These are phyloP conservation scores for Kuraishia borneana DNA, from an alignment of 805 yeast species.

Conservation along the genomic window DNA sequence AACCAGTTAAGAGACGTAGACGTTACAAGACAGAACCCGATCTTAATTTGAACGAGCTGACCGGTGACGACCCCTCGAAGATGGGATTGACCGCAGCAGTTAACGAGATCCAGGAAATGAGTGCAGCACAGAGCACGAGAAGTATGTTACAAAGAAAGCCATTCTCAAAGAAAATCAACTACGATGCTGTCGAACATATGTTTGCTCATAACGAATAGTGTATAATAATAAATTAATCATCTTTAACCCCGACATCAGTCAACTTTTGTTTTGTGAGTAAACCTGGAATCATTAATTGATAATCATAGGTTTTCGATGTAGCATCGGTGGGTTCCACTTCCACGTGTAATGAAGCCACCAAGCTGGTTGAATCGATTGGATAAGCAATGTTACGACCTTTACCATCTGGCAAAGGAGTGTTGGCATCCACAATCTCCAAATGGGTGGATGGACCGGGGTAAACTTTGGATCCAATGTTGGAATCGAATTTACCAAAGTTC, in stretches of 20 bases:
- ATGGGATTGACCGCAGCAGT: slow-evolving; percentile 28
- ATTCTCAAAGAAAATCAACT: slow-evolving; percentile 84
- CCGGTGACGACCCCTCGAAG: slow-evolving; percentile 10
- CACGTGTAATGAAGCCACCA: slow-evolving; percentile 63
- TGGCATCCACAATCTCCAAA: not conserved
- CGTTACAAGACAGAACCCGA: slow-evolving; percentile 7
- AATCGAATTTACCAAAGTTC: slow-evolving; percentile 12
- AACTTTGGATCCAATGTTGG: not conserved
- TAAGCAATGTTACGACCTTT: slow-evolving; percentile 21
- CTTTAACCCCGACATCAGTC: slow-evolving; percentile 9
- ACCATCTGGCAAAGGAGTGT: slow-evolving; percentile 3
- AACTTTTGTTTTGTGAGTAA: slow-evolving; percentile 21
- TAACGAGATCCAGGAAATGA: slow-evolving; percentile 33
- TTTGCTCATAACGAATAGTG: slow-evolving; percentile 11
- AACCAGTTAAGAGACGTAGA: slow-evolving; percentile 37
- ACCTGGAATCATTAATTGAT: slow-evolving; percentile 63
- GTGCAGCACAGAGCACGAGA: slow-evolving; percentile 75
- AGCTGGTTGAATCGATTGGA: slow-evolving; percentile 42
- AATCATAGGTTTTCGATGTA: slow-evolving; percentile 45
- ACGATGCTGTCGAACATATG: slow-evolving; percentile 59
- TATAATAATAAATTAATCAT: not conserved
- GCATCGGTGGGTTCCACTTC: slow-evolving; percentile 45
- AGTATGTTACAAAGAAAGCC: slow-evolving; percentile 65
- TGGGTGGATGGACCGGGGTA: slow-evolving; percentile 29
- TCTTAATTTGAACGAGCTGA: slow-evolving; percentile 3